Conservation (phyloP, 73 alveolate genomes). For the Paramecium pentaurelia region DNA sequence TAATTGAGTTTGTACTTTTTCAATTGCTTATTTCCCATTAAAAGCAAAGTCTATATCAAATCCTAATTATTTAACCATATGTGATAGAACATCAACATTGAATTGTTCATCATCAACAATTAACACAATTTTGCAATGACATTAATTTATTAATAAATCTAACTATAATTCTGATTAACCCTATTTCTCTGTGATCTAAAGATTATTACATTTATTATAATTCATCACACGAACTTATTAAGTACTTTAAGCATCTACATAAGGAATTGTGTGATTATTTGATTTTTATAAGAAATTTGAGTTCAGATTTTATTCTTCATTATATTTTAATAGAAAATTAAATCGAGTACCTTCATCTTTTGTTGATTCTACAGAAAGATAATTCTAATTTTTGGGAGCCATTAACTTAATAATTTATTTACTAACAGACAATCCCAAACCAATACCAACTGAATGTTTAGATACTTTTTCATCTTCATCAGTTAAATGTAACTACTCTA, state of each 20-base stretch:
- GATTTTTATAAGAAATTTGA: background rate
- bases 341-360: background rate
- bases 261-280: background rate
- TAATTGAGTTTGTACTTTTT: background rate
- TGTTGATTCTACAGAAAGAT: background rate
- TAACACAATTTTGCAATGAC: background rate
- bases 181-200: background rate
- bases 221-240: constrained; percentile 9
- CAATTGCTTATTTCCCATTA: background rate
- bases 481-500: background rate
- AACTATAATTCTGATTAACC: background rate
- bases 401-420: background rate
- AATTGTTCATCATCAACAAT: constrained; percentile 15
- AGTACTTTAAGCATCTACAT: background rate
- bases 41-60: background rate
- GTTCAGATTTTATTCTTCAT: background rate
- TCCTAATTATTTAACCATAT: background rate
- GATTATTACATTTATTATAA: background rate
- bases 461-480: constrained; percentile 29
- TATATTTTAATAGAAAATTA: background rate
- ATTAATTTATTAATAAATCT: background rate
- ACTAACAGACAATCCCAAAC: background rate
- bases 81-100: background rate
- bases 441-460: background rate
- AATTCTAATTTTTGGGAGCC: background rate